phyloP scores from a whole-genome alignment of 371 early-diverging fungal species.

The Nematocida sp. region DNA sequence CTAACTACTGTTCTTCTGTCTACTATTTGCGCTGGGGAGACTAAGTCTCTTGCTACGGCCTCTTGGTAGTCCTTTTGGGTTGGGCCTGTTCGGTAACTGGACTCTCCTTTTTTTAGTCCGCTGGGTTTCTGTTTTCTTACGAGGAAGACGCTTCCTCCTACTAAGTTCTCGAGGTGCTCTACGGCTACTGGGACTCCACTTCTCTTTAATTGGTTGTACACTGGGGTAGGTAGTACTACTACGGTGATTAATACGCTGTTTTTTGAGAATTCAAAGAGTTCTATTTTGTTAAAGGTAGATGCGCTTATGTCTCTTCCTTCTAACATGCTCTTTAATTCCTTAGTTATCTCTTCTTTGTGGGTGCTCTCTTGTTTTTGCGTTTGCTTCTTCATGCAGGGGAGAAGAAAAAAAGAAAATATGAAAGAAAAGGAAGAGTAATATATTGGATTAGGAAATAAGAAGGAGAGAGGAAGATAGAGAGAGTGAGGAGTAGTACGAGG shows the following conservation, averaged over 20 bases:
- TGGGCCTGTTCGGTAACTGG: constrained; percentile 4
- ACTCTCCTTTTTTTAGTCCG: constrained; percentile 28
- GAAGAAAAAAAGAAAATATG: constrained; percentile 47
- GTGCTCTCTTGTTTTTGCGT: background rate
- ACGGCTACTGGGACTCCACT: background rate
- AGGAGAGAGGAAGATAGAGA: background rate
- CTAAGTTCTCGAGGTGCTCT: constrained; percentile 5
- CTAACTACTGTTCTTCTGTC: constrained; percentile 52
- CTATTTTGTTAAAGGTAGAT: background rate
- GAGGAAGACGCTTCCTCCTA: constrained; percentile 36
- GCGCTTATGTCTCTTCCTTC: background rate
- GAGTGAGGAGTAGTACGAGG: background rate
- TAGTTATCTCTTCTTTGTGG: background rate
- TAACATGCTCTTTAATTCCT: background rate
- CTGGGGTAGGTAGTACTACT: constrained; percentile 3
- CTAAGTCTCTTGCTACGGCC: constrained; percentile 33
- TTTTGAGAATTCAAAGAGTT: background rate
- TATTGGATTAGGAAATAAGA: background rate
- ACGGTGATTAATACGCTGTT: constrained; percentile 15
- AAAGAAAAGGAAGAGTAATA: constrained; percentile 42
- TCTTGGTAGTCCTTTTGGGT: constrained; percentile 47
- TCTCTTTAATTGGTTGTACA: constrained; percentile 14
- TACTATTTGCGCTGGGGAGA: constrained; percentile 39
- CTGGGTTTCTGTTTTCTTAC: constrained; percentile 16
- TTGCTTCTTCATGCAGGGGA: background rate